These are phyloP conservation scores for Sporothrix protearum DNA, from an alignment of 2,329 filamentous ascomycete genomes.

Conservation along the genomic window DNA sequence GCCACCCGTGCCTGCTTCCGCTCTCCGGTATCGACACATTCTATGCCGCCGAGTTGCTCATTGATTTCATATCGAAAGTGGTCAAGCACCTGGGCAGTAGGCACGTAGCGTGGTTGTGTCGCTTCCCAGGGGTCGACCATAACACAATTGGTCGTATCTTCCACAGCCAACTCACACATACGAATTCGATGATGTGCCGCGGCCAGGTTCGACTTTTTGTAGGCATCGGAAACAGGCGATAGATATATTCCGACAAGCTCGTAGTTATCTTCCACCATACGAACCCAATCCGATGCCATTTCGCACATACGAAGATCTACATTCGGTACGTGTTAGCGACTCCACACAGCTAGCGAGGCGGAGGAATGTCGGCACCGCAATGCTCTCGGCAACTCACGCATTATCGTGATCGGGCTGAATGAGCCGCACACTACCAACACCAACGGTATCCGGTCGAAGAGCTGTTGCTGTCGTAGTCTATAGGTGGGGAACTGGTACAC, in stretches of 20 bases:
- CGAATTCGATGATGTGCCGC: conserved; percentile 47
- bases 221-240: conserved; percentile 60
- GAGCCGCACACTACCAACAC: conserved; percentile 39
- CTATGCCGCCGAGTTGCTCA: conserved; percentile 66
- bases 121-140: conserved; percentile 66
- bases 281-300: conserved; percentile 40
- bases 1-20: conserved; percentile 64
- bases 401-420: conserved; percentile 34
- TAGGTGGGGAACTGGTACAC: conserved; percentile 27
- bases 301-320: conserved; percentile 39
- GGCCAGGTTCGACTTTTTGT: conserved; percentile 78
- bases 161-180: conserved; percentile 82
- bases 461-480: conserved; percentile 24
- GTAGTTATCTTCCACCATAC: conserved; percentile 48
- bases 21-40: conserved; percentile 43
- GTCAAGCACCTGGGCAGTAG: conserved; percentile 83
- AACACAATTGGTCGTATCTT: conserved; percentile 71
- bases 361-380: neutral
- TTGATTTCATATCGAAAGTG: conserved; percentile 93
- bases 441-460: conserved; percentile 34
- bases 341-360: too few relatives aligned
- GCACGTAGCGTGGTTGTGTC: conserved; percentile 69
- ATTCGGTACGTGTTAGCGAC: conserved; percentile 26
- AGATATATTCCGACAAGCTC: conserved; percentile 85
- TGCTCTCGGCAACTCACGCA: conserved; percentile 25